These are phyloP conservation scores for Pythium biforme DNA, from an alignment of 352 stramenopile genomes.

Conservation along the genomic window DNA sequence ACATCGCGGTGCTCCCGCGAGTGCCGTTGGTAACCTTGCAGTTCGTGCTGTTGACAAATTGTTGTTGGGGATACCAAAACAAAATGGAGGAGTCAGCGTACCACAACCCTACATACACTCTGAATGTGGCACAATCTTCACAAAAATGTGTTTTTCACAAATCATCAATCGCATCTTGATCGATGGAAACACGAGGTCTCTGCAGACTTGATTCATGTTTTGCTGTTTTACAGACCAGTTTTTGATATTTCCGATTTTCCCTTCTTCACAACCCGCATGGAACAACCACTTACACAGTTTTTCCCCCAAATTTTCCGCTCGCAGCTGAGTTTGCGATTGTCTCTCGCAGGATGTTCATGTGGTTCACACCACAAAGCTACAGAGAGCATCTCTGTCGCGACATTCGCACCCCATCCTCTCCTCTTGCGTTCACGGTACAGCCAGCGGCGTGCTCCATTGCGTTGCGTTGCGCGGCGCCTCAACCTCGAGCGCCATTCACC, in stretches of 20 bases:
- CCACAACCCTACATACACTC: not conserved
- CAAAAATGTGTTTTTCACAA: not conserved
- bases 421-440: constrained; percentile 1
- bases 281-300: not conserved
- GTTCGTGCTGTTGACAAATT: not conserved
- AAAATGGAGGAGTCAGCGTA: not conserved
- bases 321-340: constrained; percentile 20
- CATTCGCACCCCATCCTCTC: constrained; percentile 11
- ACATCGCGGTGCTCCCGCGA: not conserved
- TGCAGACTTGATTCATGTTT: not conserved
- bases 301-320: constrained; percentile 1
- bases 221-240: not conserved
- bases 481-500: constrained; percentile 9
- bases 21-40: not conserved
- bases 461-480: constrained; percentile 1
- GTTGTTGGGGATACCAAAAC: not conserved
- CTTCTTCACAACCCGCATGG: too few relatives aligned
- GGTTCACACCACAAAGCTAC: constrained; percentile 8
- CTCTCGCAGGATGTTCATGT: constrained; percentile 11
- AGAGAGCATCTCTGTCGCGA: constrained; percentile 3
- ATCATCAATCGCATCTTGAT: not conserved
- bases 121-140: not conserved
- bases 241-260: not conserved
- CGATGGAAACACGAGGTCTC: not conserved
- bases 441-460: constrained; percentile 4